Percentiles rank a stretch among this genome's conserved stretches.
phyloP scores from a whole-genome alignment of 2,329 filamentous ascomycete species.

The Chaetomium sp. region DNA sequence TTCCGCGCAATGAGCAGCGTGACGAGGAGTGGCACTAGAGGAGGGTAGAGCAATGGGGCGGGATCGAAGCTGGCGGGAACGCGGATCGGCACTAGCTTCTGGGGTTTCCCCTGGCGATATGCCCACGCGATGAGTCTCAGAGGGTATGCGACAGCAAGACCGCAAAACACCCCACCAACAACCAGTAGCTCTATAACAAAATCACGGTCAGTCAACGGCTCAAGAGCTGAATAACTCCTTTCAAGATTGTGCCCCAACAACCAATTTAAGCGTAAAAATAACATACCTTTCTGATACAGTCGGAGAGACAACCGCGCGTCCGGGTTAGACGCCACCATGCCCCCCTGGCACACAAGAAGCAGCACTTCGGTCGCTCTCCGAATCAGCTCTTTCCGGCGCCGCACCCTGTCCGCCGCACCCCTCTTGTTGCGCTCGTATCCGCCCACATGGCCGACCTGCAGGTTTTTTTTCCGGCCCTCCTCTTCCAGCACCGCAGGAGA shows the following conservation, averaged over 20 bases:
- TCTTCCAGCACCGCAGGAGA: conserved; percentile 43
- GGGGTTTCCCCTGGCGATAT: conserved; percentile 34
- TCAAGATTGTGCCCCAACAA: too few relatives aligned
- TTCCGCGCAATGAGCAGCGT: conserved; percentile 64
- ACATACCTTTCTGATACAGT: conserved; percentile 45
- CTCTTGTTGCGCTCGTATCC: conserved; percentile 23
- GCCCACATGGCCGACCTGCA: conserved; percentile 20
- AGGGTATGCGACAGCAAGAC: conserved; percentile 50
- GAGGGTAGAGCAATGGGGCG: conserved; percentile 82
- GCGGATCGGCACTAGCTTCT: conserved; percentile 36
- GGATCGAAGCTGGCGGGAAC: conserved; percentile 81
- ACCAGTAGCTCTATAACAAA: conserved; percentile 35
- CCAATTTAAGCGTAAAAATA: neutral
- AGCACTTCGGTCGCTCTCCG: conserved; percentile 48
- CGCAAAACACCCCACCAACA: conserved; percentile 31
- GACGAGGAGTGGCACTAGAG: conserved; percentile 67
- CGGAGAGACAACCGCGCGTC: conserved; percentile 40
- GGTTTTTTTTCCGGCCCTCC: conserved; percentile 26
- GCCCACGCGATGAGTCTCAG: conserved; percentile 49
- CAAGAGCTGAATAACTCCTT: neutral
- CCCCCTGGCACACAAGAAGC: conserved; percentile 44
- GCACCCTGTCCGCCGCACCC: conserved; percentile 30
- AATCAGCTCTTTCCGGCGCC: conserved; percentile 44
- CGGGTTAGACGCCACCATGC: conserved; percentile 42
- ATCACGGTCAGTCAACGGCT: conserved; percentile 7